Base-by-base conservation (phyloP, 1,284 basidiomycete species). In the Microbotryomycetes sp. region DNA sequence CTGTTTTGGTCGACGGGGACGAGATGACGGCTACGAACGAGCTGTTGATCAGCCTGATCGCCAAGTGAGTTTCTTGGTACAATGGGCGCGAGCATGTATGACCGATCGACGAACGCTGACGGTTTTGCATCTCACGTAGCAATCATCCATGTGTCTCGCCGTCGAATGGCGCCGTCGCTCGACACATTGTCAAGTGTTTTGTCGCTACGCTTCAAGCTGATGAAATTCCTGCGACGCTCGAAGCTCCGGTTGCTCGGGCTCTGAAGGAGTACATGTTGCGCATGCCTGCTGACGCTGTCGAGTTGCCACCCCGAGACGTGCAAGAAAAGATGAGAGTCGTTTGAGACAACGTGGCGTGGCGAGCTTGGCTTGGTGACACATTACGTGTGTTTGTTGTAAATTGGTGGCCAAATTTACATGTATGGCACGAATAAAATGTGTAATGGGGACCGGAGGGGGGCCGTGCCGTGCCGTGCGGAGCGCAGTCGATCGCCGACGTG, bases 1-100 rank as follows among this genome's bases (percentile, higher is more conserved):
- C 58, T 26, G 48, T 60, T 35, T 28, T 60, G 18, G 52, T 55
- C 41, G 58, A 60, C 45, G 53, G n/a, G 13, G 58, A 60, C 26
- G 58, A 60, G 45, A 50, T 60, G 52, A 35, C 30, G 15, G 48
- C 52, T 9, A 23, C 29, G 45, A 26, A 50, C 53, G 24, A 29
- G 4, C 53, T 60, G 6, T 52, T 60, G 29, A n/a, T 55, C 5
- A 48, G 54, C 7, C 47, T 60, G 41, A 55, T 60, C 26, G 29
- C 47, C 4, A 7, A 46, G 58, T 54, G 3, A 3, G 58, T 59
- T 46, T 52, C 13, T 29, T 21, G 5, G 18, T 21, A 18, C 24
- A 5, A 24, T 9, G n/a, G n/a, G n/a, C n/a, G n/a, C n/a, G n/a
- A n/a, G n/a, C n/a, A n/a, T n/a, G n/a, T n/a, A n/a, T n/a, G n/a